A percentile compares a stretch with the other conserved stretches of the same genome.
phyloP scores from a whole-genome alignment of 139 green algal genomes.

The Chlorokybus atmophyticus region DNA sequence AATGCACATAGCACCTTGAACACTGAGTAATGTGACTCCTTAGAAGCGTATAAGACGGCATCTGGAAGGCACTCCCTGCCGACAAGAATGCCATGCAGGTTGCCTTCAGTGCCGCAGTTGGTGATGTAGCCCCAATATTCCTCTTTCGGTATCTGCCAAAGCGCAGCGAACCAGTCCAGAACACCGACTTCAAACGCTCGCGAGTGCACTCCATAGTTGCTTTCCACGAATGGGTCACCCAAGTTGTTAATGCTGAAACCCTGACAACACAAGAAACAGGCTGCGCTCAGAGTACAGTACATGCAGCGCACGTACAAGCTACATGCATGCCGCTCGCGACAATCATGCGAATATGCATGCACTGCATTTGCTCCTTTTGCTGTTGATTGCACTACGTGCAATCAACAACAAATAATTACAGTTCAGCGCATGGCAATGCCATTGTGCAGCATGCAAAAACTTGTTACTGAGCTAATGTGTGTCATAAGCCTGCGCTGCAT shows the following conservation, averaged over 20 bases:
- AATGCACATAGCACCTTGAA: slow-evolving; percentile 89
- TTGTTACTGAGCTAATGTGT: too few species aligned
- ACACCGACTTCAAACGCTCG: slow-evolving; percentile 82
- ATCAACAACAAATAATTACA: too few species aligned
- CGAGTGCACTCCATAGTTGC: slow-evolving; percentile 91
- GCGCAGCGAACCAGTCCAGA: slow-evolving; percentile 88
- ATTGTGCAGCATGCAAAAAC: too few species aligned
- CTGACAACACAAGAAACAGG: too few species aligned
- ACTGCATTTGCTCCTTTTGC: too few species aligned
- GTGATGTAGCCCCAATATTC: slow-evolving; percentile 96
- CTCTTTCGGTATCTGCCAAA: slow-evolving; percentile 90
- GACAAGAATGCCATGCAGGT: slow-evolving; percentile 91
- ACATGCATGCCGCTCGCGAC: too few species aligned
- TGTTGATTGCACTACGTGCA: too few species aligned
- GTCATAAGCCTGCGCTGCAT: too few species aligned
- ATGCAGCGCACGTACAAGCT: too few species aligned
- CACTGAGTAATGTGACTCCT: slow-evolving; percentile 91
- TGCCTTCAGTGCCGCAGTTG: slow-evolving; percentile 95
- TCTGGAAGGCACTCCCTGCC: slow-evolving; percentile 40
- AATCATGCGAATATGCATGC: too few species aligned
- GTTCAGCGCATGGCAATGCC: too few species aligned
- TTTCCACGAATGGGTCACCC: slow-evolving; percentile 91
- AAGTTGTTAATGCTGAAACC: slow-evolving; percentile 96
- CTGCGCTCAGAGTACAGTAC: too few species aligned
- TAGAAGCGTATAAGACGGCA: slow-evolving; percentile 72